Conservation (phyloP, 1,284 basidiomycete genomes). For the Vanrija sp. region DNA sequence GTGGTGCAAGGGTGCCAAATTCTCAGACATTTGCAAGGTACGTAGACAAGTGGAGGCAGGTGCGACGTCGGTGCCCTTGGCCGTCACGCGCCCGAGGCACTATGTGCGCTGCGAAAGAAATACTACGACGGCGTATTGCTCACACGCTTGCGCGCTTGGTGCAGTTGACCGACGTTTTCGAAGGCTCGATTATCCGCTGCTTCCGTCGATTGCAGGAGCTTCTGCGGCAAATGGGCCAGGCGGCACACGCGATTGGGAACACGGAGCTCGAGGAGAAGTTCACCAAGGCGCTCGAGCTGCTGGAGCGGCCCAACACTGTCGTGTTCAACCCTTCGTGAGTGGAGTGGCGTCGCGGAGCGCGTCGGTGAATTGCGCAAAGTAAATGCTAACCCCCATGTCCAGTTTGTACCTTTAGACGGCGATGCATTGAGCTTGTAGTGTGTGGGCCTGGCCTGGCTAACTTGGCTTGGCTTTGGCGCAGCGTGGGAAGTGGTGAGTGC, state of each 20-base stretch:
- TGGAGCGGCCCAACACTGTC: constrained; percentile 86
- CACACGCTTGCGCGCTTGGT: constrained; percentile 44
- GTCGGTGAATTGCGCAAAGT: constrained; percentile 64
- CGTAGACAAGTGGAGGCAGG: no score
- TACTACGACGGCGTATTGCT: not conserved
- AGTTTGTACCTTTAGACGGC: constrained; percentile 12
- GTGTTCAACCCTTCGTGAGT: constrained; percentile 77
- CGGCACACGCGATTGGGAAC: constrained; percentile 95
- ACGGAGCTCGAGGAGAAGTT: constrained; percentile 88
- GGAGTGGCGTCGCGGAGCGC: constrained; percentile 51
- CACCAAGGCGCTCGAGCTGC: constrained; percentile 77
- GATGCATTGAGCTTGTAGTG: not conserved
- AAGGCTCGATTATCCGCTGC: constrained; percentile 89
- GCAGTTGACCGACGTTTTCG: constrained; percentile 86
- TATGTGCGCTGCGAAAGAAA: no score
- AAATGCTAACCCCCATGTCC: constrained; percentile 53
- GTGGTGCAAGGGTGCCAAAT: constrained; percentile 97
- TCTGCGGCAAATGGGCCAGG: constrained; percentile 88
- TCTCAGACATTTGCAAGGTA: constrained; percentile 93
- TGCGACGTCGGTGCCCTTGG: not conserved
- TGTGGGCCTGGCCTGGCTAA: no score
- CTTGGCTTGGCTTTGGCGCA: no score
- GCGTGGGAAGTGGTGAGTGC: not conserved
- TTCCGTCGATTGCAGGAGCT: constrained; percentile 92
- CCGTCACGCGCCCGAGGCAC: no score